A percentile compares a stretch with the other conserved stretches of the same genome.
Evolutionary conservation across 2,329 filamentous ascomycete species (phyloP).

Genomic region (Xylaria sp.): DNA sequence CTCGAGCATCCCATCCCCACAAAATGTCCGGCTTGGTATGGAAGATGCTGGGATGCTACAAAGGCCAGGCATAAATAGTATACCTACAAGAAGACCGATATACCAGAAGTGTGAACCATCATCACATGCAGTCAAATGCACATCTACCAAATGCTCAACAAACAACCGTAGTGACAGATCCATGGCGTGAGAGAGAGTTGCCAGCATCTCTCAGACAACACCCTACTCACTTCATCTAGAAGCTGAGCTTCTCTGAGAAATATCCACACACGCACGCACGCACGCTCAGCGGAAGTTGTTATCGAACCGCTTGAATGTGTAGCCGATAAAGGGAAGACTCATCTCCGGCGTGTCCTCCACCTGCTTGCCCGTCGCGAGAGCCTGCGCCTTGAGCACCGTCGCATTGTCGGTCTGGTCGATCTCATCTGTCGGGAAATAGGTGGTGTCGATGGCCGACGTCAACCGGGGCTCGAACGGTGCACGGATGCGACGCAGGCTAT

Average conservation of each 20-base stretch:
- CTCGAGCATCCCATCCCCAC: background rate
- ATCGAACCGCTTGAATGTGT: slow-evolving; percentile 97
- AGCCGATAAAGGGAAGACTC: slow-evolving; percentile 94
- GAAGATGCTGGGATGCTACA: slow-evolving; percentile 16
- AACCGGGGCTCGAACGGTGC: slow-evolving; percentile 96
- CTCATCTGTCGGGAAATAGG: slow-evolving; percentile 98
- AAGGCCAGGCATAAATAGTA: background rate
- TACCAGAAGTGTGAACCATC: slow-evolving; percentile 17
- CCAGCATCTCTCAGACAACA: slow-evolving; percentile 25
- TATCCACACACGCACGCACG: slow-evolving; percentile 4
- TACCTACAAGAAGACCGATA: slow-evolving; percentile 2
- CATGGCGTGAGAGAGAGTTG: slow-evolving; percentile 20
- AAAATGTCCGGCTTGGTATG: background rate
- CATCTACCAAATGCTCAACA: slow-evolving; percentile 17
- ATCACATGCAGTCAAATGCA: slow-evolving; percentile 22
- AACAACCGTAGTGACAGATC: slow-evolving; percentile 1
- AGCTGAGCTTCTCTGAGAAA: background rate
- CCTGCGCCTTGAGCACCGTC: slow-evolving; percentile 85
- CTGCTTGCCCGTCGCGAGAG: slow-evolving; percentile 72
- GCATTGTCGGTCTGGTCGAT: slow-evolving; percentile 97
- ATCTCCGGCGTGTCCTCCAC: slow-evolving; percentile 89
- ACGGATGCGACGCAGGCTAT: slow-evolving; percentile 89
- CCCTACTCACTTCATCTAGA: background rate
- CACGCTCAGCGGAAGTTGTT: slow-evolving; percentile 70
- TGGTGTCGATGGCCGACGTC: slow-evolving; percentile 92